Base-by-base conservation (phyloP, 148 eudicot species). In the Bassia scoparia region DNA sequence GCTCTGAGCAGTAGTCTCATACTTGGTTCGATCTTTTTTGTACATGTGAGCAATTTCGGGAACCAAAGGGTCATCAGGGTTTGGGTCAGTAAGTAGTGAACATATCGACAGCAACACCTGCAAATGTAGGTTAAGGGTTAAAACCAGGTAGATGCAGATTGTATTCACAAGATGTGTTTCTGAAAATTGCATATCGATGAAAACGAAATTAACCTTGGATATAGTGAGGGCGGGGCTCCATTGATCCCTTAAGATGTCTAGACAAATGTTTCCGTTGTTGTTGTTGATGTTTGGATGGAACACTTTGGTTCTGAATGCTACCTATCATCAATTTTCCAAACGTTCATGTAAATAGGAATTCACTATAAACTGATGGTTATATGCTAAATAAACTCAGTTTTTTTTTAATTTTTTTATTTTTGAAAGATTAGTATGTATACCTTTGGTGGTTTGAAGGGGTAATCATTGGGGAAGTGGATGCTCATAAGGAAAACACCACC, bases 191-290 rank as follows among this genome's bases (percentile, higher is more conserved):
- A 41, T 14, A 44, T 26, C 38, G 21, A 52, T 52, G 24, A 21
- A 21, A 21, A 10, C 11, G 17, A 15, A 5, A 11, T 27, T 29
- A 62, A 85, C 87, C 87, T 84, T 84, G 60, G 88, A 88, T 67
- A 88, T 84, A 74, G 92, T 86, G 37, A 88, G 88, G 61, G 89
- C 89, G 41, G 89, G 92, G 69, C 92, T 88, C 89, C 92, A 88
- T 48, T 88, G 88, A 59, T 88, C 92, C 67, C 75, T 88, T 58
- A 88, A 80, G 67, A 88, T 88, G 75, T 88, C 89, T 69, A 86
- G 65, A 71, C 92, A 88, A 35, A 88, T 88, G 72, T 83, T 88
- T 16, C 92, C 92, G 46, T 86, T 88, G 21, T 80, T 88, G 21
- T 80, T 81, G 80, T 86, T 88, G 12, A 88, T 86, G 80, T 88